Evolutionary conservation across 2,329 filamentous ascomycete species (phyloP).

Genomic region (Exophiala viscosa): DNA sequence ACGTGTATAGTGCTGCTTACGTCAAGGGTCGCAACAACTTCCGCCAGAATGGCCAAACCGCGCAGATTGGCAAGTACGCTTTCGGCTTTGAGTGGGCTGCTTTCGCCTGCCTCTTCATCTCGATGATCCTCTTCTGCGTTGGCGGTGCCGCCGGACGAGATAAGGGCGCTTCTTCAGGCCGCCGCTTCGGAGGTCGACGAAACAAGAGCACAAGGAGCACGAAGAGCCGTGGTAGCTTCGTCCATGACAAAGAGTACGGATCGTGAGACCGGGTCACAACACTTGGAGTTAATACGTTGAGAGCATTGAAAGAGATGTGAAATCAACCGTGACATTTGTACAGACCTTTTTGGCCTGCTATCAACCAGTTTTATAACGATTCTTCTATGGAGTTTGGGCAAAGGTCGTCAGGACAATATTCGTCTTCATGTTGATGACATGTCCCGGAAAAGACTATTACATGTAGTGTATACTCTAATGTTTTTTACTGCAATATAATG

Average conservation of each 20-base stretch:
- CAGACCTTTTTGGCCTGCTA: neutral
- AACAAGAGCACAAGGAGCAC: slow-evolving; percentile 26
- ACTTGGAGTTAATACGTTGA: neutral
- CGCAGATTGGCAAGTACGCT: slow-evolving; percentile 55
- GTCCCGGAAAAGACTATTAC: slow-evolving; percentile 8
- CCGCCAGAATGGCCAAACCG: slow-evolving; percentile 45
- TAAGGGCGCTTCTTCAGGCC: slow-evolving; percentile 5
- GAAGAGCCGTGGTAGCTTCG: slow-evolving; percentile 30
- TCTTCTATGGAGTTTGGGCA: slow-evolving; percentile 4
- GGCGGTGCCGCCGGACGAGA: slow-evolving; percentile 32
- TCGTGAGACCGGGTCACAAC: slow-evolving; percentile 1
- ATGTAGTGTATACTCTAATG: slow-evolving; percentile 21
- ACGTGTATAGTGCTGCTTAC: slow-evolving; percentile 52
- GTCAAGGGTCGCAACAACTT: slow-evolving; percentile 57
- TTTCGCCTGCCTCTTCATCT: slow-evolving; percentile 52
- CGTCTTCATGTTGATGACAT: slow-evolving; percentile 11
- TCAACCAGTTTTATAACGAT: slow-evolving; percentile 1
- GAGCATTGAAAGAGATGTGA: neutral
- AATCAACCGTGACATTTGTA: slow-evolving; percentile 1
- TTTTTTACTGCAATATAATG: neutral
- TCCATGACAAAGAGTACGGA: slow-evolving; percentile 30
- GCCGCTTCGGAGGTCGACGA: slow-evolving; percentile 15
- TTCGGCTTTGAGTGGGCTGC: slow-evolving; percentile 62
- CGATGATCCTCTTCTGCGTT: slow-evolving; percentile 56
- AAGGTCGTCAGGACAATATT: slow-evolving; percentile 6